Conservation (phyloP, 2,329 filamentous ascomycete genomes). For the Sporothrix pallida region DNA sequence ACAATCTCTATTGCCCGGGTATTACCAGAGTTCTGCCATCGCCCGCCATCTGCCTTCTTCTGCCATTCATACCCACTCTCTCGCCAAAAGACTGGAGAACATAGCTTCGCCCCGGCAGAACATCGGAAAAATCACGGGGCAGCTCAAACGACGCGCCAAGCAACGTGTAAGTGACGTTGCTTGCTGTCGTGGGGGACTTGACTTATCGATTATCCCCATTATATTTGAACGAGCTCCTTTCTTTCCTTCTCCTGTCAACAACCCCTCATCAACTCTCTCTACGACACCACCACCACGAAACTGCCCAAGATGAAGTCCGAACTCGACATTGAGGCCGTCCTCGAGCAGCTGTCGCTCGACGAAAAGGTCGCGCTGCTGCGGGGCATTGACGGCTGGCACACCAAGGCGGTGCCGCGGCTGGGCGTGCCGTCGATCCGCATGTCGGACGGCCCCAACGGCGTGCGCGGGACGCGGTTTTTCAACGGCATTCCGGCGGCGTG, state of each 20-base stretch:
- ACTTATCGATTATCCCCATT: too few relatives aligned
- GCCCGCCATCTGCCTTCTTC: neutral
- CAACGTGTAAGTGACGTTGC: slow-evolving; percentile 11
- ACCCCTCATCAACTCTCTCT: neutral
- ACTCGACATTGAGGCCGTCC: slow-evolving; percentile 31
- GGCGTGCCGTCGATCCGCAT: slow-evolving; percentile 45
- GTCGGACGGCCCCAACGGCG: slow-evolving; percentile 46
- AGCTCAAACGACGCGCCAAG: slow-evolving; percentile 4
- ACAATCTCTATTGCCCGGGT: neutral
- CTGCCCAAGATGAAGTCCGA: neutral
- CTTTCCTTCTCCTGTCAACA: neutral
- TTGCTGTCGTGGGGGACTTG: neutral
- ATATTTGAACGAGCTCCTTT: neutral
- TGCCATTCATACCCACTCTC: neutral
- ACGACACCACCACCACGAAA: neutral
- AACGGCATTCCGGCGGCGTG: slow-evolving; percentile 52
- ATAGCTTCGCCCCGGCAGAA: slow-evolving; percentile 14
- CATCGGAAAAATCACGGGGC: slow-evolving; percentile 27
- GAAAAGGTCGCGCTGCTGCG: slow-evolving; percentile 39
- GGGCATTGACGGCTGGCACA: slow-evolving; percentile 45
- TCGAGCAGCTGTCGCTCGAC: slow-evolving; percentile 29
- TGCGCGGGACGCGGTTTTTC: slow-evolving; percentile 45
- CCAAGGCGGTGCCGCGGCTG: slow-evolving; percentile 41
- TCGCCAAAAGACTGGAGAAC: neutral
- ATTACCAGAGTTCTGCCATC: too few relatives aligned